These are phyloP conservation scores for Aquilaria sinensis DNA, from an alignment of 345 rosid species.

Conservation along the genomic window DNA sequence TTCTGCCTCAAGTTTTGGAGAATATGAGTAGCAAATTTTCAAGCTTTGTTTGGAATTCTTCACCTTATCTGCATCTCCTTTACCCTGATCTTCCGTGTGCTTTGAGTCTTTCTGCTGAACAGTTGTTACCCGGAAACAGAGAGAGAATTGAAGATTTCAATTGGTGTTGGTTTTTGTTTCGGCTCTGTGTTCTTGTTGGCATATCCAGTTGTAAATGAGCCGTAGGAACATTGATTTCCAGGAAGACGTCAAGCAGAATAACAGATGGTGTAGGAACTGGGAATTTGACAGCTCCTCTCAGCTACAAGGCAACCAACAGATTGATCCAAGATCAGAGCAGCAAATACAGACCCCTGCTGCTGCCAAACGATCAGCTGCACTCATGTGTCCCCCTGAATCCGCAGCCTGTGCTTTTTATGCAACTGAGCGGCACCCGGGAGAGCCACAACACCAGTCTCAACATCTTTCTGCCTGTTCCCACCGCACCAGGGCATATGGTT, in stretches of 20 bases:
- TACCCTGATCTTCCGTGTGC: constrained; percentile 18
- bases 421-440: constrained; percentile 46
- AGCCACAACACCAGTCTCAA: constrained; percentile 27
- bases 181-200: not conserved
- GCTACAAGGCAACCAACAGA: constrained; percentile 13
- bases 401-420: constrained; percentile 52
- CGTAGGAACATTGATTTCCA: constrained; percentile 15
- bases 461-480: constrained; percentile 10
- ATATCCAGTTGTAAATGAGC: constrained; percentile 29
- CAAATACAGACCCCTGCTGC: constrained; percentile 12
- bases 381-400: constrained; percentile 35
- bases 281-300: constrained; percentile 2
- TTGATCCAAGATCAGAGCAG: constrained; percentile 20
- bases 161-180: constrained; percentile 1
- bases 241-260: too few relatives aligned
- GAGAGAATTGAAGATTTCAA: too few relatives aligned
- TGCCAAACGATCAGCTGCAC: constrained; percentile 28
- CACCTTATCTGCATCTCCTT: constrained; percentile 19
- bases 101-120: not conserved
- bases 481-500: constrained; percentile 18
- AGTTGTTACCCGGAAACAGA: too few relatives aligned
- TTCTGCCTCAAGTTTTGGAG: constrained; percentile 50
- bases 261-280: too few relatives aligned
- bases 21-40: constrained; percentile 34
- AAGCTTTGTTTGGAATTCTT: constrained; percentile 19